Evolutionary conservation across 768 basidiomycete species (phyloP).

Genomic region (Phylloporus scabripes): DNA sequence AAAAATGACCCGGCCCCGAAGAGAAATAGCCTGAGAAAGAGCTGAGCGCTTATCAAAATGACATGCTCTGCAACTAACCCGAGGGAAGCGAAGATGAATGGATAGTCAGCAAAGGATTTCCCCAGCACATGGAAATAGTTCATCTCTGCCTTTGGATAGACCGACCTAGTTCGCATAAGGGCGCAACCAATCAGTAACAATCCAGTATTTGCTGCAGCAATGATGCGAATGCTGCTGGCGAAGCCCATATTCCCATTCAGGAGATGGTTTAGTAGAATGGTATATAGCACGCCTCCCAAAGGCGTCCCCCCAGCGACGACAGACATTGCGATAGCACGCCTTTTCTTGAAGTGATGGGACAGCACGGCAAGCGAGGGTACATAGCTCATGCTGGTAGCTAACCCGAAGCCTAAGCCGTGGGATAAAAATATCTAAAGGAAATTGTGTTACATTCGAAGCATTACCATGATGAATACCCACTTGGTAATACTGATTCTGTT

Average conservation of each 20-base stretch:
- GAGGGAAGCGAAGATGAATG: constrained; percentile 20
- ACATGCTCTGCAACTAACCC: constrained; percentile 14
- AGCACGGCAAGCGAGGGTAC: constrained; percentile 42
- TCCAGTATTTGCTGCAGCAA: constrained; percentile 37
- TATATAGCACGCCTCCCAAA: constrained; percentile 20
- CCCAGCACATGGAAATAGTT: constrained; percentile 17
- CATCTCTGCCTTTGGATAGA: constrained; percentile 13
- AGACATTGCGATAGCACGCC: constrained; percentile 39
- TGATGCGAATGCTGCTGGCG: constrained; percentile 40
- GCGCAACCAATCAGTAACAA: constrained; percentile 32
- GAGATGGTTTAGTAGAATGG: constrained; percentile 27
- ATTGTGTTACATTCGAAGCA: constrained; percentile 20
- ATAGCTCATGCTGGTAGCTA: constrained; percentile 36
- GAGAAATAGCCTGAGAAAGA: constrained; percentile 10
- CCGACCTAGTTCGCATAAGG: constrained; percentile 38
- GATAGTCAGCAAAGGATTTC: constrained; percentile 17
- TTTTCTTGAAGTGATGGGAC: constrained; percentile 40
- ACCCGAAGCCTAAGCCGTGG: constrained; percentile 40
- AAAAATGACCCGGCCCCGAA: constrained; percentile 36
- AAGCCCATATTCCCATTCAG: constrained; percentile 29
- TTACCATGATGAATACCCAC: constrained; percentile 20
- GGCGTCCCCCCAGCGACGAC: constrained; percentile 35
- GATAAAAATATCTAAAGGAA: constrained; percentile 33
- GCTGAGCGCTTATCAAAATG: not conserved
- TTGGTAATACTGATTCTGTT: constrained; percentile 33